Evolutionary conservation across 306 rosid species (phyloP), one percentile per base, ranked within the genome.

Genomic region (Prunus salicina): DNA sequence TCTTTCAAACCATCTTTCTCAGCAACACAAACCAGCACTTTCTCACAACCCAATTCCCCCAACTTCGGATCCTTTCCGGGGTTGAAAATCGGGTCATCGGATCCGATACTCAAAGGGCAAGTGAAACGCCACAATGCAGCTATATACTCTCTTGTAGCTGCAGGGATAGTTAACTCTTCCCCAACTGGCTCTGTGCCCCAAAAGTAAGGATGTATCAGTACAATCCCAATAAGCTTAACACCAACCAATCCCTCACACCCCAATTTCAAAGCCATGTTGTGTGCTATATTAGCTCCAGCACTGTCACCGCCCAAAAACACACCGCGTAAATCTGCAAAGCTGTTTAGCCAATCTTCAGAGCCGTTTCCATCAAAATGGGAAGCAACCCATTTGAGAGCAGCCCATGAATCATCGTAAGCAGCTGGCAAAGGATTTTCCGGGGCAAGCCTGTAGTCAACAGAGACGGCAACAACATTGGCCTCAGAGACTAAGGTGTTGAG

Each of bases 151-250:
- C 57, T 14, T 2, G 1, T 19, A 32, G 6, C 66, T 25, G 43
- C 76, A 11, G 55, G 45, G 56, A 2, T 9, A 16, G 52, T 11
- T 7, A 13, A 13, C 79, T 79, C 82, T 6, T 16, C 20, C 8
- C 75, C 69, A 1, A 69, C 3, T 3, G 45, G 77, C 11, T 77
- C 77, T 2, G 0, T 28, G 3, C 85, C 87, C 82, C 80, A 73
- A 27, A 34, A 34, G 41, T 34, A 34, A 34, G 41, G 41, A 34
- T 34, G 41, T 34, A 34, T 34, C 41, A 34, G 88, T 81, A 80
- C 85, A 22, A 87, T 47, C 0, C 93, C 93, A 1, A 68, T 12
- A 0, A 91, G 81, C 1, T 41, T 82, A n/a, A 84, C 19, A 10
- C 74, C 85, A 0, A 6, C 45, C 1, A 80, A 47, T 2, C 80